Evolutionary conservation across 257 asterid species (phyloP).

Genomic region (Solanum okadae): DNA sequence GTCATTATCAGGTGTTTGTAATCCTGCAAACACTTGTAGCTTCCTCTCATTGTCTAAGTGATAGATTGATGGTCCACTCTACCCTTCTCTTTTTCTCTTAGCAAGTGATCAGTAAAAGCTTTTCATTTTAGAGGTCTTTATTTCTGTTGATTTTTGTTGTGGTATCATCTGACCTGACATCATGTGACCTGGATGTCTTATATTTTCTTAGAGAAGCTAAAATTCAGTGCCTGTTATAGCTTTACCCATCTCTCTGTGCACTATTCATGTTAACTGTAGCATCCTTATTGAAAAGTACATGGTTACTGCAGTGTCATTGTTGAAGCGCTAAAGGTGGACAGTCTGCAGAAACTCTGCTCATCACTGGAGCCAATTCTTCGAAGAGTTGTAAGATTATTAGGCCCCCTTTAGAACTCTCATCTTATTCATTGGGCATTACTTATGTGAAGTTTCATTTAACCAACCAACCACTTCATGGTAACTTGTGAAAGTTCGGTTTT

Average conservation of each 20-base stretch:
- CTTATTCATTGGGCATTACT: not conserved
- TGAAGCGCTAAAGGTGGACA: conserved; percentile 91
- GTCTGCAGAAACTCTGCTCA: conserved; percentile 93
- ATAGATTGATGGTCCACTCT: not conserved
- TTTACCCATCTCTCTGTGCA: not conserved
- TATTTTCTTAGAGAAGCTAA: not conserved
- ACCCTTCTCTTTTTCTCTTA: not conserved
- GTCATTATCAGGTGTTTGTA: not conserved
- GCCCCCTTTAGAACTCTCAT: conserved; percentile 1
- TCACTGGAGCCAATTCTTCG: conserved; percentile 94
- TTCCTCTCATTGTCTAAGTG: not conserved
- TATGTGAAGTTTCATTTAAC: not conserved
- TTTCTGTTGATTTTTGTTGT: not conserved
- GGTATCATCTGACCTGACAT: not conserved
- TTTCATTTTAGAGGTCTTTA: not conserved
- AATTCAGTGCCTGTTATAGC: not conserved
- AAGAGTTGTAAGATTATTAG: conserved; percentile 70
- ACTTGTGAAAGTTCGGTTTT: not conserved
- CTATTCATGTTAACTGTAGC: not conserved
- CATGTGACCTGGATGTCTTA: not conserved
- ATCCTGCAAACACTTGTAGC: not conserved
- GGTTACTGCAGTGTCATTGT: conserved; percentile 82
- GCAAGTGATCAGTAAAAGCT: not conserved
- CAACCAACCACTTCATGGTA: not conserved
- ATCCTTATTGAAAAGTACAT: conserved; percentile 1